Evolutionary conservation across 257 asterid genomes (phyloP).

Genomic region (Solanum sitiens): DNA sequence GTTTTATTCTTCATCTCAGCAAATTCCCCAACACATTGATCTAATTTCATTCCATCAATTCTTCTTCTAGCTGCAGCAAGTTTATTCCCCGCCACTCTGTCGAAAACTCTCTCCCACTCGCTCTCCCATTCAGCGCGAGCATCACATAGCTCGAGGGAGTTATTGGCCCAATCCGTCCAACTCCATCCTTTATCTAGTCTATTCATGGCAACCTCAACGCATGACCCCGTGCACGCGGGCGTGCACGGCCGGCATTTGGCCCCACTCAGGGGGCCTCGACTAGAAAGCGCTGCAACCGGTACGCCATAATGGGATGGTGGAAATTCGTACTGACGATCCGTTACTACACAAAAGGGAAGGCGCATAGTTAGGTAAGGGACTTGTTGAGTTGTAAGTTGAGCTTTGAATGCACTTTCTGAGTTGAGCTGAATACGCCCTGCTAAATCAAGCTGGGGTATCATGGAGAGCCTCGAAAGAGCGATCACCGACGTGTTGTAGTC

Average conservation of each 20-base stretch:
- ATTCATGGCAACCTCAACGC: slow-evolving; percentile 56
- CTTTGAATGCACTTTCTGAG: slow-evolving; percentile 79
- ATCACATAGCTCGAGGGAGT: slow-evolving; percentile 51
- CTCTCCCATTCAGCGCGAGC: slow-evolving; percentile 68
- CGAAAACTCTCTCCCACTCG: slow-evolving; percentile 67
- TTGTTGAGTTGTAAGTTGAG: slow-evolving; percentile 52
- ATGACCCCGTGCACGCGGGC: slow-evolving; percentile 47
- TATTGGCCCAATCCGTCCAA: slow-evolving; percentile 76
- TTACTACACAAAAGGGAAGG: slow-evolving; percentile 65
- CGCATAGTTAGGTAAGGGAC: slow-evolving; percentile 29
- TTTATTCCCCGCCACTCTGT: slow-evolving; percentile 34
- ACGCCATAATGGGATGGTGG: slow-evolving; percentile 66
- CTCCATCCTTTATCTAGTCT: slow-evolving; percentile 54
- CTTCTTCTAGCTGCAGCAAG: slow-evolving; percentile 36
- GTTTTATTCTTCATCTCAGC: slow-evolving; percentile 42
- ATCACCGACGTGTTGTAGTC: slow-evolving; percentile 58
- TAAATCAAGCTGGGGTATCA: slow-evolving; percentile 49
- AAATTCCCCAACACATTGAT: slow-evolving; percentile 46
- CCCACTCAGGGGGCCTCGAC: slow-evolving; percentile 72
- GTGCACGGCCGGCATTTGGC: slow-evolving; percentile 84
- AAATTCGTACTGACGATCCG: slow-evolving; percentile 52
- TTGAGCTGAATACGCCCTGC: slow-evolving; percentile 61
- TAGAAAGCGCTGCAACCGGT: slow-evolving; percentile 73
- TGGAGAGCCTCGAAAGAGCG: slow-evolving; percentile 81
- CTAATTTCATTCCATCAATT: slow-evolving; percentile 27